Evolutionary conservation across 306 rosid species (phyloP).

Genomic region (Glycine tomentella): DNA sequence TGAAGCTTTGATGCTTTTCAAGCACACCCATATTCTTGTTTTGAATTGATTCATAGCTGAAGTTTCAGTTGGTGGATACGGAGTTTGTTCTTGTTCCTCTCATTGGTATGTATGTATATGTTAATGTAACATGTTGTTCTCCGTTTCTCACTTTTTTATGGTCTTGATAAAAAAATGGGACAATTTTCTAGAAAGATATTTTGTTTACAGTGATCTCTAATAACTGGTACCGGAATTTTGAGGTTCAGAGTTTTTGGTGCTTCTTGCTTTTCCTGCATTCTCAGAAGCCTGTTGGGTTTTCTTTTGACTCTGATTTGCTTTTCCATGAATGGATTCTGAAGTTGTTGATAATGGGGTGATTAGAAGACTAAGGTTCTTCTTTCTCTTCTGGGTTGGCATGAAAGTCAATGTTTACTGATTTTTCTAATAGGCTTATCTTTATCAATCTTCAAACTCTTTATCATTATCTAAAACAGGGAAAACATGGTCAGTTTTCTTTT

Average conservation of each 20-base stretch:
- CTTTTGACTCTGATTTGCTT: not conserved
- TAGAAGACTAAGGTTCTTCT: not conserved
- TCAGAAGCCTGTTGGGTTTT: slow-evolving; percentile 29
- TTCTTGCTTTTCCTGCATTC: slow-evolving; percentile 27
- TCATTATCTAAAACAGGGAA: slow-evolving; percentile 7
- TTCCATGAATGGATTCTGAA: slow-evolving; percentile 27
- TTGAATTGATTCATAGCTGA: slow-evolving; percentile 30
- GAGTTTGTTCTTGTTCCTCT: slow-evolving; percentile 30
- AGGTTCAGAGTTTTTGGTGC: slow-evolving; percentile 7
- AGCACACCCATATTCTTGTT: slow-evolving; percentile 28
- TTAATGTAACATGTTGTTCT: slow-evolving; percentile 15
- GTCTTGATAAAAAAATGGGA: not conserved
- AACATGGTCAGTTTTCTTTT: slow-evolving; percentile 16
- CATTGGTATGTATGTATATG: slow-evolving; percentile 32
- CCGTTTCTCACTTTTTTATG: not conserved
- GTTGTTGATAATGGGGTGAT: slow-evolving; percentile 18
- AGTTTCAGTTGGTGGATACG: slow-evolving; percentile 22
- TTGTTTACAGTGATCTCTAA: not conserved
- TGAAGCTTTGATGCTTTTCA: slow-evolving; percentile 33
- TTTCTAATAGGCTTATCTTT: slow-evolving; percentile 13
- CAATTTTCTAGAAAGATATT: not conserved
- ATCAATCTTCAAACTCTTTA: slow-evolving; percentile 16
- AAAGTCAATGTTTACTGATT: slow-evolving; percentile 20
- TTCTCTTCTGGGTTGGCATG: slow-evolving; percentile 20
- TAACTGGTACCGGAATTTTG: not conserved